phyloP scores from a whole-genome alignment of 768 basidiomycete species.

The Phylloporus arenicola region DNA sequence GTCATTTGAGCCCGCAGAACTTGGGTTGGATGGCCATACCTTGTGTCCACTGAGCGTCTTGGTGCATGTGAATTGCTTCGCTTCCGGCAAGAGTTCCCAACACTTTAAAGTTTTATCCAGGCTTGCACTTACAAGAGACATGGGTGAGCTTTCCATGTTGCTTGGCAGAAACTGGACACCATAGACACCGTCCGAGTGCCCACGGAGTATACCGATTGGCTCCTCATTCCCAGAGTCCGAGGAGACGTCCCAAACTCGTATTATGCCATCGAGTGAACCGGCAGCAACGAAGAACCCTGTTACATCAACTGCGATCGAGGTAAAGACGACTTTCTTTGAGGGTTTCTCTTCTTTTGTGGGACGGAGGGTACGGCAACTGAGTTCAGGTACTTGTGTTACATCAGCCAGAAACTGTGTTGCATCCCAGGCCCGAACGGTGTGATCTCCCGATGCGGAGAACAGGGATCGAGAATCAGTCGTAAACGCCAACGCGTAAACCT shows the following conservation, averaged over 20 bases:
- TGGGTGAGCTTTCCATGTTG: slow-evolving; percentile 21
- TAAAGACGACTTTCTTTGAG: slow-evolving; percentile 24
- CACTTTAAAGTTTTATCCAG: slow-evolving; percentile 32
- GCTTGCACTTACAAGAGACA: slow-evolving; percentile 28
- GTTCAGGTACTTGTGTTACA: slow-evolving; percentile 16
- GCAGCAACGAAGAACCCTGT: slow-evolving; percentile 44
- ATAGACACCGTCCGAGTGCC: slow-evolving; percentile 29
- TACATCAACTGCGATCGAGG: slow-evolving; percentile 26
- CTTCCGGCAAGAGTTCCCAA: slow-evolving; percentile 39
- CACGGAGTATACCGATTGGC: slow-evolving; percentile 21
- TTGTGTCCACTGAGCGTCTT: slow-evolving; percentile 30
- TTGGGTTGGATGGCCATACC: slow-evolving; percentile 4
- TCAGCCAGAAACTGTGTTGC: slow-evolving; percentile 21
- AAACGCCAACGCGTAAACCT: slow-evolving; percentile 35
- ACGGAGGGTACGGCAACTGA: slow-evolving; percentile 16
- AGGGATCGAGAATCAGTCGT: slow-evolving; percentile 30
- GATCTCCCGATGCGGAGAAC: slow-evolving; percentile 35
- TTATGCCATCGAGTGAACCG: slow-evolving; percentile 46
- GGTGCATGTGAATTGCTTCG: slow-evolving; percentile 25
- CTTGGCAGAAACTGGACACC: slow-evolving; percentile 28
- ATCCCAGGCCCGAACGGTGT: slow-evolving; percentile 33
- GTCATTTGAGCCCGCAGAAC: neutral
- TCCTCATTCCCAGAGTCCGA: slow-evolving; percentile 28
- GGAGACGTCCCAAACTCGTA: slow-evolving; percentile 48
- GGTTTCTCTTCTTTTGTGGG: slow-evolving; percentile 14